phyloP scores from a whole-genome alignment of 306 rosid species.

The Amphicarpaea edgeworthii region DNA sequence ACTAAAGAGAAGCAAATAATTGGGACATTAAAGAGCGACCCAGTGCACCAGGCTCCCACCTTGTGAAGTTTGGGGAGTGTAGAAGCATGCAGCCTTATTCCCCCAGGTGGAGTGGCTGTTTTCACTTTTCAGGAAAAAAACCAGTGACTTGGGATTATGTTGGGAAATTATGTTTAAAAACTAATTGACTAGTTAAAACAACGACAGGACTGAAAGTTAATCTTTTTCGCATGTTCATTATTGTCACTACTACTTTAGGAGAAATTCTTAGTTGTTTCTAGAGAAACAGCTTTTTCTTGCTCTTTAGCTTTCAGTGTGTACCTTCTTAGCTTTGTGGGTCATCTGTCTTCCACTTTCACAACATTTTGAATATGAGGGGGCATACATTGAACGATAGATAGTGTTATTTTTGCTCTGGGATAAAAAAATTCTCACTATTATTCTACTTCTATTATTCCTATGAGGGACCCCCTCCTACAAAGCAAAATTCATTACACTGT shows the following conservation, averaged over 20 bases:
- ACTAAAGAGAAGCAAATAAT: slow-evolving; percentile 18
- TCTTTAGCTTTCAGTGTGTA: slow-evolving; percentile 9
- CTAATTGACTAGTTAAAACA: slow-evolving; percentile 9
- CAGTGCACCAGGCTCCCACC: neutral
- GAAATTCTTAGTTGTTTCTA: neutral
- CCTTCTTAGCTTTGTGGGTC: neutral
- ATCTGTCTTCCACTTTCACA: slow-evolving; percentile 26
- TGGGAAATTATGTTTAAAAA: slow-evolving; percentile 22
- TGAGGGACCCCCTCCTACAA: neutral
- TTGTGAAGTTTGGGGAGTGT: neutral
- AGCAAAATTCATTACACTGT: neutral
- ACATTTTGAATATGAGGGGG: slow-evolving; percentile 19
- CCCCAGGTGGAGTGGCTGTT: neutral
- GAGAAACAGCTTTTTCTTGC: neutral
- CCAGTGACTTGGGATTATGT: neutral
- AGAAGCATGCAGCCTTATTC: neutral
- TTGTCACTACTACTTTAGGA: slow-evolving; percentile 6
- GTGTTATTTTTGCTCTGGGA: neutral
- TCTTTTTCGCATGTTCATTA: slow-evolving; percentile 32
- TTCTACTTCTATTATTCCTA: neutral
- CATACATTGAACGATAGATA: neutral
- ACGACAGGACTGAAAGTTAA: slow-evolving; percentile 1
- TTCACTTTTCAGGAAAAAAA: slow-evolving; percentile 14
- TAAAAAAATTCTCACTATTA: slow-evolving; percentile 3
- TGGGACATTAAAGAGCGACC: neutral